Conservation (phyloP, 2,329 filamentous ascomycete species). For the Apiospora pterosperma region DNA sequence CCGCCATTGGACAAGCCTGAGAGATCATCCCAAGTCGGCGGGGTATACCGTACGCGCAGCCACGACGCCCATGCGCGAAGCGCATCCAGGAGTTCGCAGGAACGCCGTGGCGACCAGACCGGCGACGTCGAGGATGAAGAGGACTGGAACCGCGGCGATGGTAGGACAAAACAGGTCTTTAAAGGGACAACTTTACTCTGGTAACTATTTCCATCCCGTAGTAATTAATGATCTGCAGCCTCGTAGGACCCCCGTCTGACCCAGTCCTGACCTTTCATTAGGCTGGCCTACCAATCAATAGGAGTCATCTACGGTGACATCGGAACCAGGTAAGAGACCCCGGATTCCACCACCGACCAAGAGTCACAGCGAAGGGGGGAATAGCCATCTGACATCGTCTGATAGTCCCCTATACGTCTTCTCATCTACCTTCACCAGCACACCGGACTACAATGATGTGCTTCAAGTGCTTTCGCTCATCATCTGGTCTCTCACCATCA, state of each 20-base stretch:
- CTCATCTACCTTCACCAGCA: conserved; percentile 60
- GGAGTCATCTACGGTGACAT: conserved; percentile 71
- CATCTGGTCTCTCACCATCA: conserved; percentile 65
- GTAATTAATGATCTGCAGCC: not conserved
- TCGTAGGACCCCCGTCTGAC: not conserved
- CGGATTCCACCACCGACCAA: not conserved
- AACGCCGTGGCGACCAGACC: conserved; percentile 15
- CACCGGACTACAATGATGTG: conserved; percentile 55
- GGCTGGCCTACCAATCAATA: conserved; percentile 62
- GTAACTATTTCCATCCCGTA: conserved; percentile 18
- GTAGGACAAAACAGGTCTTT: conserved; percentile 34
- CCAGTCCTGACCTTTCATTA: conserved; percentile 13
- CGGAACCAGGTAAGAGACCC: conserved; percentile 38
- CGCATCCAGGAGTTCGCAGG: not conserved
- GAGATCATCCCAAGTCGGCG: conserved; percentile 17
- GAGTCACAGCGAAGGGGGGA: not conserved
- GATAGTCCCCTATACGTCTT: conserved; percentile 65
- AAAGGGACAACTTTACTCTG: conserved; percentile 32
- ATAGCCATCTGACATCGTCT: not conserved
- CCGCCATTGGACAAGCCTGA: conserved; percentile 18
- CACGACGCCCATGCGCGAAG: conserved; percentile 2
- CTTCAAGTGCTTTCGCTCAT: conserved; percentile 65
- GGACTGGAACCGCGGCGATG: conserved; percentile 28
- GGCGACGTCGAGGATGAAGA: conserved; percentile 29
- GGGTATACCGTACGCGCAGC: conserved; percentile 31